These are phyloP conservation scores for Chara braunii DNA, from an alignment of 139 green algal genomes.

Conservation along the genomic window DNA sequence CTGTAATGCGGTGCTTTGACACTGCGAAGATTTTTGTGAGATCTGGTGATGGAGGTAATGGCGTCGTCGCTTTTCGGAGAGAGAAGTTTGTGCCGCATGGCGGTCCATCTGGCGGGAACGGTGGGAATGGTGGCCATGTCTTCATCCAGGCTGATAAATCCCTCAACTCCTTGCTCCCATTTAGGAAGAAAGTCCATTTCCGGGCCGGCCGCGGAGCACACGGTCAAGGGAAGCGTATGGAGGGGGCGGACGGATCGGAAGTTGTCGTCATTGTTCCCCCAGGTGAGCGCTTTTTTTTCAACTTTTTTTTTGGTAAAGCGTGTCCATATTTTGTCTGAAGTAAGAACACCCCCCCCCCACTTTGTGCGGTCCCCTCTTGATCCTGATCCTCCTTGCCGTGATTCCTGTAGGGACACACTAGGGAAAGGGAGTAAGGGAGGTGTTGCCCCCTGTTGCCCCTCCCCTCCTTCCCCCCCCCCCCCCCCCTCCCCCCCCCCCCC, in stretches of 20 bases:
- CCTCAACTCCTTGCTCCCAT: conserved; percentile 36
- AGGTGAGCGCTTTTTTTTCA: conserved; percentile 82
- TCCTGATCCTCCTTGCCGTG: no score
- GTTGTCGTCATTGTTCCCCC: conserved; percentile 72
- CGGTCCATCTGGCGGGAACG: conserved; percentile 84
- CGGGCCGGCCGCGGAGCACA: conserved; percentile 40
- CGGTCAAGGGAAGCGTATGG: conserved; percentile 58
- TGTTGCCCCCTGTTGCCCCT: no score
- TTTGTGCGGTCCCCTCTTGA: no score
- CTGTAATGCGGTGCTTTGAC: conserved; percentile 42
- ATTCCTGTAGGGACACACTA: no score
- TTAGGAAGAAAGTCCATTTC: conserved; percentile 51
- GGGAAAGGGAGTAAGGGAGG: no score
- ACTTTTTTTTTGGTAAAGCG: no score
- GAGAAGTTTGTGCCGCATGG: conserved; percentile 91
- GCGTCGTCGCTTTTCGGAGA: conserved; percentile 87
- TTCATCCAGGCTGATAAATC: conserved; percentile 27
- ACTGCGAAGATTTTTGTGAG: conserved; percentile 69
- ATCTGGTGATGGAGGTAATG: conserved; percentile 81
- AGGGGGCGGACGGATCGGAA: conserved; percentile 68
- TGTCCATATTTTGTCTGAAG: no score
- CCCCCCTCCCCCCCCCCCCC: no score
- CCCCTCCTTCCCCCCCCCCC: no score
- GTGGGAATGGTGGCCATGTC: conserved; percentile 54
- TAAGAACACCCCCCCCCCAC: no score